These are phyloP conservation scores for Populus euphratica DNA, from an alignment of 345 rosid species.

Conservation along the genomic window DNA sequence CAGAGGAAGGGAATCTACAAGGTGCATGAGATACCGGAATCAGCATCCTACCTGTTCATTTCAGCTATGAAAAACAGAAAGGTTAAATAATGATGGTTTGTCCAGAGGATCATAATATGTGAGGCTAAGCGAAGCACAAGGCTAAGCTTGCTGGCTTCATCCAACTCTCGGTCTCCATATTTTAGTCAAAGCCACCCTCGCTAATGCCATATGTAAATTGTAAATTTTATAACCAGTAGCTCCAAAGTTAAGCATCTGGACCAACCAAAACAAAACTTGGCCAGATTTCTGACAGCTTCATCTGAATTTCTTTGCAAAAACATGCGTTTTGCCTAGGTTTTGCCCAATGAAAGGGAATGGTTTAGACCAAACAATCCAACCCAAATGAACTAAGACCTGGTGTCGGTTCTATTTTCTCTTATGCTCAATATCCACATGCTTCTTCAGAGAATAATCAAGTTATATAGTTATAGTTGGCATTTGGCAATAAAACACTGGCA, in stretches of 20 bases:
- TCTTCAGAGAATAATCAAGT: background rate
- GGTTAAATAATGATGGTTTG: background rate
- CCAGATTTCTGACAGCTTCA: background rate
- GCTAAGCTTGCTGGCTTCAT: background rate
- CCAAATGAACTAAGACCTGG: background rate
- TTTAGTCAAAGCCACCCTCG: background rate
- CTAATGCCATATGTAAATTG: background rate
- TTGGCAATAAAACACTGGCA: too few relatives aligned
- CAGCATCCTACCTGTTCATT: background rate
- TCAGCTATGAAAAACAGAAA: background rate
- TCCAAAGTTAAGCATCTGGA: background rate
- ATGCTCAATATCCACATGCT: background rate
- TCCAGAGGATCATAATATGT: background rate
- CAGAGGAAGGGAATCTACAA: slow-evolving; percentile 70
- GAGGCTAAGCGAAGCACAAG: background rate
- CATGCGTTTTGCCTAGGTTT: background rate
- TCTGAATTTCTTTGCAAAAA: background rate
- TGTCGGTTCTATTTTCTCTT: background rate
- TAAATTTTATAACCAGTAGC: background rate
- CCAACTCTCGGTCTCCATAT: background rate
- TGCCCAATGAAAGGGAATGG: background rate
- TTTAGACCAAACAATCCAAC: background rate
- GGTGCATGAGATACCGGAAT: slow-evolving; percentile 12
- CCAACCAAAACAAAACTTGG: background rate
- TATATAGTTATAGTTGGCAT: too few relatives aligned